Evolutionary conservation across 345 rosid species (phyloP), one percentile per base, ranked within the genome.

Genomic region (Gossypium bickii): DNA sequence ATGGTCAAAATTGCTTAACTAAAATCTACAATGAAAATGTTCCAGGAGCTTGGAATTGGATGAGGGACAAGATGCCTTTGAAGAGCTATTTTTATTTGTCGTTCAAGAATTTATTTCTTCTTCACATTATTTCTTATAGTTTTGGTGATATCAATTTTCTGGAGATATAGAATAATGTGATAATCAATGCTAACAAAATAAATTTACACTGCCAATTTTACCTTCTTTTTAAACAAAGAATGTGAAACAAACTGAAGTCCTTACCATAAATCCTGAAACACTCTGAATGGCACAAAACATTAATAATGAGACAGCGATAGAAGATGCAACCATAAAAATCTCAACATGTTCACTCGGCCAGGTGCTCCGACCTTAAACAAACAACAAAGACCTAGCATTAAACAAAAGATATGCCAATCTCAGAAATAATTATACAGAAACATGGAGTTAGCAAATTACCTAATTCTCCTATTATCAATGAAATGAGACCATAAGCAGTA

Each of bases 291-390:
- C 81, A 73, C 75, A 77, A 70, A 75, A 80, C 20, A 87, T 49
- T 0, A 87, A 84, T 34, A 83, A 44, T 45, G 88, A 73, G 60
- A 75, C 16, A 9, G 77, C 83, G 15, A 82, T 7, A 34, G 89
- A 80, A 15, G 90, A 87, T 15, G 74, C 77, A 62, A 78, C 75
- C 34, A 86, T 66, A 79, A 89, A 61, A 86, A 64, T 69, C 80
- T 87, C 83, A 92, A 84, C 25, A 86, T 75, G 70, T 82, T 80
- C 13, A 64, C 80, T 76, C 80, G 77, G 80, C 90, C n/a, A n/a
- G n/a, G n/a, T 92, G 43, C 87, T 89, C 72, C 87, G 87, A 80
- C 94, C 97, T 91, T 71, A 44, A 55, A 41, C 22, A 77, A 62
- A 22, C 27, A 7, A 80, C 10, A 58, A 70, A 16, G 16, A 76